A percentile compares a stretch with the other conserved stretches of the same genome.
Conservation (phyloP, 306 rosid genomes). For the Gastrolobium villosum region DNA sequence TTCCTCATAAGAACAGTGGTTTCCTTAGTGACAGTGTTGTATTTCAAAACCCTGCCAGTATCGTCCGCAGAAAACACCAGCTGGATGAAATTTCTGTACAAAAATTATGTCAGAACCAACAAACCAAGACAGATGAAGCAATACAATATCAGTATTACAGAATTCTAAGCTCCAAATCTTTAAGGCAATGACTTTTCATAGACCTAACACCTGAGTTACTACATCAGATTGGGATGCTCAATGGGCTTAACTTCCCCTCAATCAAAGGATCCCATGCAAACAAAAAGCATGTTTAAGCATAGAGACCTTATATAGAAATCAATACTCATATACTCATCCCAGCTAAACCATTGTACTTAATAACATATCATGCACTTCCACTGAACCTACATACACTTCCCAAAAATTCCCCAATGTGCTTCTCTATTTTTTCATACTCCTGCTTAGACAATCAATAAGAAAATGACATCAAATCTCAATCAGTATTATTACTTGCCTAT, state of each 20-base stretch:
- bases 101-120: constrained; percentile 50
- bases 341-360: constrained; percentile 5
- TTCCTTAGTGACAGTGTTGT: constrained; percentile 76
- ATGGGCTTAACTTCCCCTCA: constrained; percentile 9
- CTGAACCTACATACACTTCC: background rate
- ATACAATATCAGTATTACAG: constrained; percentile 5
- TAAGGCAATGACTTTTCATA: constrained; percentile 15
- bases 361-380: constrained; percentile 14
- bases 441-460: constrained; percentile 4
- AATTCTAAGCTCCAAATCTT: constrained; percentile 6
- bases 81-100: constrained; percentile 85
- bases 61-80: constrained; percentile 78
- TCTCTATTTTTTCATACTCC: background rate
- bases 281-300: constrained; percentile 29
- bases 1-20: constrained; percentile 82
- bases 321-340: constrained; percentile 7
- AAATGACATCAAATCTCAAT: constrained; percentile 25
- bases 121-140: constrained; percentile 27
- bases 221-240: constrained; percentile 13
- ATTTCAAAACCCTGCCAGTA: constrained; percentile 83
- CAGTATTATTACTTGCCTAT: background rate
- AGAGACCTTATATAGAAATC: background rate
- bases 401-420: background rate
- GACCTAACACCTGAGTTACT: background rate
- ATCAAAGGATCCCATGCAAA: constrained; percentile 11